Percentiles rank a stretch among this genome's conserved stretches.
Evolutionary conservation across 805 yeast species (phyloP).

Genomic region (Candida verbasci): DNA sequence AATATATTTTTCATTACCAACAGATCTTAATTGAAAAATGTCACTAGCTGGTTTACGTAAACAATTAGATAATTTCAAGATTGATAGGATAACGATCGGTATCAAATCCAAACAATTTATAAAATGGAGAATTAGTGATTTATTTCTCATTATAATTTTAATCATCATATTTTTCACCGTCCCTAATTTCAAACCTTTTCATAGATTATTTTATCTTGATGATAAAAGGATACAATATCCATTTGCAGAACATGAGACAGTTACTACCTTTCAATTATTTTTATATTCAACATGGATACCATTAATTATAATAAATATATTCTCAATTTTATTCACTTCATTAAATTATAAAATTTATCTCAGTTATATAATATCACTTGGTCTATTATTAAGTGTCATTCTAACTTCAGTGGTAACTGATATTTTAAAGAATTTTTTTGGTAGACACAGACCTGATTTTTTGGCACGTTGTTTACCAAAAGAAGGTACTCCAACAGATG

Average conservation of each 20-base stretch:
- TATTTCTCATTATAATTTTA: conserved; percentile 19
- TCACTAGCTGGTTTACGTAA: too few relatives aligned
- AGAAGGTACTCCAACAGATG: conserved; percentile 49
- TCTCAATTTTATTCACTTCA: conserved; percentile 40
- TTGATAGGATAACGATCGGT: conserved; percentile 28
- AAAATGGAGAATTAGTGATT: conserved; percentile 25
- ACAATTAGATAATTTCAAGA: too few relatives aligned
- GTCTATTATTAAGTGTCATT: conserved; percentile 56
- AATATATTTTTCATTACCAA: too few relatives aligned
- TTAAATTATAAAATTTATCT: conserved; percentile 54
- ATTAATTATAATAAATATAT: conserved; percentile 28
- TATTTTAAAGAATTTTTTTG: conserved; percentile 75
- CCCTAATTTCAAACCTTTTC: conserved; percentile 50
- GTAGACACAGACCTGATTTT: conserved; percentile 91
- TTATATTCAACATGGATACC: conserved; percentile 55
- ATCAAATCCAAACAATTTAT: conserved; percentile 14
- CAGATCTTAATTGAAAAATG: too few relatives aligned
- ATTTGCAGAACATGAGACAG: conserved; percentile 68
- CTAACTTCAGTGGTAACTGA: conserved; percentile 65
- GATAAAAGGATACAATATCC: conserved; percentile 83
- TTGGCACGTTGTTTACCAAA: conserved; percentile 77
- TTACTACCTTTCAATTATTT: conserved; percentile 51
- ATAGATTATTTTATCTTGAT: conserved; percentile 71
- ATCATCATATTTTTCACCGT: conserved; percentile 18
- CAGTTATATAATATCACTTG: conserved; percentile 61